Conservation (phyloP, 1,284 basidiomycete genomes). For the Leccinum subrobustum region DNA sequence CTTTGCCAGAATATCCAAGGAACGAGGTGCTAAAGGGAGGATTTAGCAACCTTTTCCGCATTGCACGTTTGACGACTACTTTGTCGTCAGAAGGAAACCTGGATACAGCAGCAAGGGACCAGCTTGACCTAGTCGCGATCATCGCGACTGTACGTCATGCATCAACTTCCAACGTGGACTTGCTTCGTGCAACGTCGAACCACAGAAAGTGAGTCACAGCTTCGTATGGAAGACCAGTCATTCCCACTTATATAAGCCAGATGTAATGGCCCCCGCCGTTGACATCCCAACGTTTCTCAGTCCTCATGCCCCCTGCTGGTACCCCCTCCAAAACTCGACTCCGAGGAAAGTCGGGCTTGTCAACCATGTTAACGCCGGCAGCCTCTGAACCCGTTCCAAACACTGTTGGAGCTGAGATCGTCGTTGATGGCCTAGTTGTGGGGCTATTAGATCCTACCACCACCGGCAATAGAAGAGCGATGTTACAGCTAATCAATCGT, state of each 20-base stretch:
- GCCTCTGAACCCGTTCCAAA: not conserved
- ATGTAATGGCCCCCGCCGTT: not conserved
- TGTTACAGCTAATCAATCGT: not conserved
- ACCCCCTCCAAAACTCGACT: not conserved
- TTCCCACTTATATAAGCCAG: not conserved
- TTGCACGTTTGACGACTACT: not conserved
- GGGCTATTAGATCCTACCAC: conserved; percentile 40
- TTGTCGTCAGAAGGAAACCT: not conserved
- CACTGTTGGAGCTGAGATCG: not conserved
- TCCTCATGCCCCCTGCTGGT: not conserved
- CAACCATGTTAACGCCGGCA: not conserved
- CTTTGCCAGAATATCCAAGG: not conserved
- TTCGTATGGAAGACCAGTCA: not conserved
- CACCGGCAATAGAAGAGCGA: not conserved
- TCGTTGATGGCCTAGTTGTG: conserved; percentile 21
- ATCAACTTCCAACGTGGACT: not conserved
- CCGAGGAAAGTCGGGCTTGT: not conserved
- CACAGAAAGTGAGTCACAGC: not conserved
- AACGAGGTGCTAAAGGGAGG: not conserved
- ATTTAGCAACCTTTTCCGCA: not conserved
- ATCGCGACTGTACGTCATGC: not conserved
- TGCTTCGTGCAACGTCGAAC: not conserved
- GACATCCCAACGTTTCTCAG: not conserved
- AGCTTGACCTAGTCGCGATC: not conserved
- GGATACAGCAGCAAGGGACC: not conserved